A percentile compares a stretch with the other conserved stretches of the same genome.
phyloP scores from a whole-genome alignment of 2,329 filamentous ascomycete species.

The Pezicula rhizophila region DNA sequence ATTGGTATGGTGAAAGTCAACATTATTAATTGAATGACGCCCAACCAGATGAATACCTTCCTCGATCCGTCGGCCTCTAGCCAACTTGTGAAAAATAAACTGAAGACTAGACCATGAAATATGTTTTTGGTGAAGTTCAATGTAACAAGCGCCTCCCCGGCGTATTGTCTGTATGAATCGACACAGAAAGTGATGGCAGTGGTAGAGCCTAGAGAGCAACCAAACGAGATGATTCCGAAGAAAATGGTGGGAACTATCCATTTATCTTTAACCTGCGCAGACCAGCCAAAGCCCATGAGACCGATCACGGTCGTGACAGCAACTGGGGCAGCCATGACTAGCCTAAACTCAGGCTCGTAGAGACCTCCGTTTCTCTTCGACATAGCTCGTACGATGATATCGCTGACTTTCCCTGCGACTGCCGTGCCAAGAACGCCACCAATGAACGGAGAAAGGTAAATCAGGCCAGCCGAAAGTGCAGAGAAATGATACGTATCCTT shows the following conservation, averaged over 20 bases:
- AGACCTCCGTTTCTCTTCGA: conserved; percentile 81
- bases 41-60: conserved; percentile 74
- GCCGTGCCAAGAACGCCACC: conserved; percentile 87
- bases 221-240: conserved; percentile 88
- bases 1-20: conserved; percentile 77
- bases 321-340: conserved; percentile 82
- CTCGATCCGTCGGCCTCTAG: conserved; percentile 68
- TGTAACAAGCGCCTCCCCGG: conserved; percentile 88
- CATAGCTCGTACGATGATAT: conserved; percentile 78
- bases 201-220: conserved; percentile 82
- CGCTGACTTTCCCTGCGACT: conserved; percentile 82
- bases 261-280: conserved; percentile 62
- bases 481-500: conserved; percentile 71
- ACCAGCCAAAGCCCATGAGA: conserved; percentile 97
- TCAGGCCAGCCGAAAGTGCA: conserved; percentile 71
- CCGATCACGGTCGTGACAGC: conserved; percentile 73
- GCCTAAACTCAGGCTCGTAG: conserved; percentile 89
- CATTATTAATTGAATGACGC: conserved; percentile 75
- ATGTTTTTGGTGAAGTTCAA: conserved; percentile 94
- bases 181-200: conserved; percentile 92
- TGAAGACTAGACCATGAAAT: conserved; percentile 82
- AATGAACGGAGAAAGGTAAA: conserved; percentile 87
- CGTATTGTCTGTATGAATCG: conserved; percentile 88
- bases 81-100: conserved; percentile 84
- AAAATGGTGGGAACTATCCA: conserved; percentile 94